Evolutionary conservation across 164 flowering plant genomes (phyloP).

Genomic region (Paratinospora sagittata): DNA sequence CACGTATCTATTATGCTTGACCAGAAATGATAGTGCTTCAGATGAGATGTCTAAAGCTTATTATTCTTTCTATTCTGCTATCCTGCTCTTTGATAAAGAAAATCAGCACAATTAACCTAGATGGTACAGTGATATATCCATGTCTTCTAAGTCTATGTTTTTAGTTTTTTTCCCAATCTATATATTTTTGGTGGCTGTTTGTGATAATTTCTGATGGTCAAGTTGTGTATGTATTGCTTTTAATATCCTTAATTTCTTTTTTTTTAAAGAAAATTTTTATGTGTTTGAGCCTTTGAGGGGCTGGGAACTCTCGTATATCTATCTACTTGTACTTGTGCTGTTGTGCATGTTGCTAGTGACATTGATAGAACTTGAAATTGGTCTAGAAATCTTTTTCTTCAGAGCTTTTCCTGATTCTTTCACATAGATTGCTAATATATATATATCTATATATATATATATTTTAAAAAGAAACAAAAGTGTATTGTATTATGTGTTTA

Average conservation of each 20-base stretch:
- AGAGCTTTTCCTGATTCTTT: background rate
- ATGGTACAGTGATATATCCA: constrained; percentile 24
- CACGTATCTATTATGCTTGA: constrained; percentile 31
- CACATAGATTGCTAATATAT: no score
- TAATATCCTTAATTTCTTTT: no score
- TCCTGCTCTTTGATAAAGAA: constrained; percentile 18
- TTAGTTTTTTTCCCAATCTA: background rate
- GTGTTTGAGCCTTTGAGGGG: no score
- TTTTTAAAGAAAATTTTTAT: no score
- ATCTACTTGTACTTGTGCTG: background rate
- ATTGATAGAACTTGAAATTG: background rate
- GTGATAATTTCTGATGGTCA: background rate
- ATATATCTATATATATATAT: no score
- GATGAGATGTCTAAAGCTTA: constrained; percentile 29
- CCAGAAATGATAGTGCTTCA: constrained; percentile 38
- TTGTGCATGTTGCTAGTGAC: background rate
- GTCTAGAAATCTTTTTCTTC: background rate
- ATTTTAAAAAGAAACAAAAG: no score
- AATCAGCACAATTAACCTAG: constrained; percentile 44
- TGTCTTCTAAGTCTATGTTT: background rate
- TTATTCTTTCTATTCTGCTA: constrained; percentile 36
- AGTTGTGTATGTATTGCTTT: background rate
- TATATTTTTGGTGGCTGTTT: background rate
- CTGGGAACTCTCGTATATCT: no score
- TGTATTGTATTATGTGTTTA: no score